Evolutionary conservation across 305 asterid genomes (phyloP).

Genomic region (Fraxinus platypoda): DNA sequence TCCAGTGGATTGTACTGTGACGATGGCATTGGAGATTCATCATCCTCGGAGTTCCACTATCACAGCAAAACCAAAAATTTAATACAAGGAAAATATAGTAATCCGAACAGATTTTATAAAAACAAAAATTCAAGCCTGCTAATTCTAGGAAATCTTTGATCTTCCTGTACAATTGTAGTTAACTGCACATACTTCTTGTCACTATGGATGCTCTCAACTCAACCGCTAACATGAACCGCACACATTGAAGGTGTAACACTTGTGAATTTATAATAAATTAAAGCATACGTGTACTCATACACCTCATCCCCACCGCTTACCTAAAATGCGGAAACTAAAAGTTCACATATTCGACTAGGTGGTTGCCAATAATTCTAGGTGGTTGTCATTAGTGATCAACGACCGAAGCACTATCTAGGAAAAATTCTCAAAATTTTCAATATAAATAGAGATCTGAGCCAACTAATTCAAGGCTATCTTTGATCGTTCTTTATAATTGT

Average conservation of each 20-base stretch:
- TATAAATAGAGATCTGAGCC: background rate
- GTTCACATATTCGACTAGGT: background rate
- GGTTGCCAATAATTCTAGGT: background rate
- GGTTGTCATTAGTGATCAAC: background rate
- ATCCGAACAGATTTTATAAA: background rate
- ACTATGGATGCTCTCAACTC: background rate
- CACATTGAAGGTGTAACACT: background rate
- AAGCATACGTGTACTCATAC: background rate
- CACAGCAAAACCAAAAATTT: background rate
- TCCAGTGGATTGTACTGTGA: slow-evolving; percentile 64
- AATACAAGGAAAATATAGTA: background rate
- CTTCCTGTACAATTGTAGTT: background rate
- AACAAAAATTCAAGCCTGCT: background rate
- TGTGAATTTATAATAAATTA: background rate
- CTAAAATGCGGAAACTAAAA: background rate
- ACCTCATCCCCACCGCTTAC: background rate
- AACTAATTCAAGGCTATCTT: background rate
- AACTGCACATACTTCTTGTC: background rate
- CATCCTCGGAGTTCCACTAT: slow-evolving; percentile 39
- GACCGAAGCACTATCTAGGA: background rate
- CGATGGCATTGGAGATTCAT: slow-evolving; percentile 36
- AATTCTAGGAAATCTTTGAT: background rate
- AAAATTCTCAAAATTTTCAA: background rate
- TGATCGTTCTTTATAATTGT: background rate
- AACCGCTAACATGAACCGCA: background rate